These are phyloP conservation scores for Sporodiniella umbellata DNA, from an alignment of 371 early-diverging fungal species.

Conservation along the genomic window DNA sequence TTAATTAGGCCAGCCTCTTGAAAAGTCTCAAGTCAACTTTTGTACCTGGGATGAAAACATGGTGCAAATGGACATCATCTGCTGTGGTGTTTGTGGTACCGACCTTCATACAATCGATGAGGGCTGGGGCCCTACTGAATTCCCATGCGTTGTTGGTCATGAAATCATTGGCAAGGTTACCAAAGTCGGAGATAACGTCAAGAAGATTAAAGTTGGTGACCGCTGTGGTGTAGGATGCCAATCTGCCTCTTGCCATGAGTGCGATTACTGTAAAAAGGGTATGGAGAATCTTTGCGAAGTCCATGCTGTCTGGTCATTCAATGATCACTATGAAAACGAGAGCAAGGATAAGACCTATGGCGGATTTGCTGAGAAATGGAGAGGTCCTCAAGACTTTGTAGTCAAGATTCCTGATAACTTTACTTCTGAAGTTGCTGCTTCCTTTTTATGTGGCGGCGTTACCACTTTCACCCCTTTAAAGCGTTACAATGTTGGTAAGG, in stretches of 20 bases:
- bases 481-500: constrained; percentile 40
- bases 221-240: constrained; percentile 70
- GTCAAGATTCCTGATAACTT: constrained; percentile 58
- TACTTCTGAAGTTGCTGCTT: constrained; percentile 46
- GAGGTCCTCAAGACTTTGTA: constrained; percentile 49
- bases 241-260: constrained; percentile 40
- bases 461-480: constrained; percentile 54
- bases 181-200: constrained; percentile 46
- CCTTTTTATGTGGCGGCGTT: constrained; percentile 41
- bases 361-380: constrained; percentile 61
- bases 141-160: constrained; percentile 64
- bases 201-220: constrained; percentile 56
- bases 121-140: constrained; percentile 64
- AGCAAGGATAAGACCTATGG: constrained; percentile 58
- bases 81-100: constrained; percentile 63
- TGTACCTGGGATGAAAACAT: constrained; percentile 46
- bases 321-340: constrained; percentile 56
- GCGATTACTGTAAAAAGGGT: constrained; percentile 28
- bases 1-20: constrained; percentile 16
- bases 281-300: constrained; percentile 35
- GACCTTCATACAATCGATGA: constrained; percentile 60
- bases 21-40: constrained; percentile 27
- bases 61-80: constrained; percentile 57
- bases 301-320: constrained; percentile 57
- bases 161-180: constrained; percentile 61